These are phyloP conservation scores for Wilhelminamyces savonicus DNA, from an alignment of 805 yeast genomes.

Conservation along the genomic window DNA sequence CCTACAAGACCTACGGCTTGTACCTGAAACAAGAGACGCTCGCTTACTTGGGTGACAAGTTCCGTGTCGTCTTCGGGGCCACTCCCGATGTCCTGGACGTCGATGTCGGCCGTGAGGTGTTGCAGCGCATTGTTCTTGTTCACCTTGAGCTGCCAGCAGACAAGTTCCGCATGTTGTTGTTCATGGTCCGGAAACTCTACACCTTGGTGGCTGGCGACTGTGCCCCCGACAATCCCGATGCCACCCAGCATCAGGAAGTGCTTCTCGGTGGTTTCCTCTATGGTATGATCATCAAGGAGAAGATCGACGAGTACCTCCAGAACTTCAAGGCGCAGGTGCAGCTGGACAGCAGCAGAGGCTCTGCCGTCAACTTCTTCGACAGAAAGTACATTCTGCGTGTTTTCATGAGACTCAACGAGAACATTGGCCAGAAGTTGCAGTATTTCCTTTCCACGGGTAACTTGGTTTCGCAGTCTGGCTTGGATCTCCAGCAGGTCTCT, in stretches of 20 bases:
- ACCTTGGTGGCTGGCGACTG: slow-evolving; percentile 96
- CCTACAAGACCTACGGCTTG: slow-evolving; percentile 75
- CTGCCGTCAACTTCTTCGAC: slow-evolving; percentile 77
- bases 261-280: slow-evolving; percentile 91
- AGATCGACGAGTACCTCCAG: slow-evolving; percentile 86
- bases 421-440: slow-evolving; percentile 90
- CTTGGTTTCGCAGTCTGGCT: slow-evolving; percentile 92
- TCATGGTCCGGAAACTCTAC: slow-evolving; percentile 94
- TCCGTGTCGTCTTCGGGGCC: slow-evolving; percentile 87
- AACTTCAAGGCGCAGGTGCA: slow-evolving; percentile 67
- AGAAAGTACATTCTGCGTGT: slow-evolving; percentile 77
- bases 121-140: slow-evolving; percentile 80
- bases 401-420: slow-evolving; percentile 75
- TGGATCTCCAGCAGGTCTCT: slow-evolving; percentile 95
- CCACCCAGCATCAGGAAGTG: slow-evolving; percentile 97
- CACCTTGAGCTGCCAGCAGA: slow-evolving; percentile 71
- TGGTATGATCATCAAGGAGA: slow-evolving; percentile 95
- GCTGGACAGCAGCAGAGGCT: slow-evolving; percentile 73
- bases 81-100: slow-evolving; percentile 82
- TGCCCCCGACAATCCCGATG: slow-evolving; percentile 97
- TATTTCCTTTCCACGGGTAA: slow-evolving; percentile 96
- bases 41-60: slow-evolving; percentile 92
- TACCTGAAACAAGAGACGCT: slow-evolving; percentile 82
- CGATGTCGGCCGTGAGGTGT: slow-evolving; percentile 83
- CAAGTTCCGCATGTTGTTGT: slow-evolving; percentile 80